Evolutionary conservation across 2,329 filamentous ascomycete genomes (phyloP).

Genomic region (Blastomyces percursus): DNA sequence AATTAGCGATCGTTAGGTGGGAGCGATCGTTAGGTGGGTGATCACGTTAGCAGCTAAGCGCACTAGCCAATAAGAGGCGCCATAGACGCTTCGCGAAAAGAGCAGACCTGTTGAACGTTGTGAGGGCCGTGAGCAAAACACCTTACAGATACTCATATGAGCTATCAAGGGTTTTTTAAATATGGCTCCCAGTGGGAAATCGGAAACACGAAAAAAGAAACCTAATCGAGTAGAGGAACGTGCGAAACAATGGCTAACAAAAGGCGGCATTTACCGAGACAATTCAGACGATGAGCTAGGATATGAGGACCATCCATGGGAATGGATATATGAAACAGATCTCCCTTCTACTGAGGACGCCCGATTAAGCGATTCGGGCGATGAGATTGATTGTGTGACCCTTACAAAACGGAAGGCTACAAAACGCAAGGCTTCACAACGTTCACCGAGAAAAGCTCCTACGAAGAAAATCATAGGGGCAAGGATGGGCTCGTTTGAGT

Average conservation of each 20-base stretch:
- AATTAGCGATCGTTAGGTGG: too few species aligned
- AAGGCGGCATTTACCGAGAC: conserved; percentile 56
- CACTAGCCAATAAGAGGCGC: conserved; percentile 2
- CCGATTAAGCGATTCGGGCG: conserved; percentile 12
- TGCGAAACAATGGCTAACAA: conserved; percentile 43
- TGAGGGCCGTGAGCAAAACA: background rate
- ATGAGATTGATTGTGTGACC: conserved; percentile 3
- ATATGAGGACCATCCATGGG: conserved; percentile 60
- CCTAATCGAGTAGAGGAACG: conserved; percentile 22
- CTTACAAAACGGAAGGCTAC: conserved; percentile 5
- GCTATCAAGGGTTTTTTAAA: background rate
- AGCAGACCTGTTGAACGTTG: background rate
- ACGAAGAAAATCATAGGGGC: conserved; percentile 59
- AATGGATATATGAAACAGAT: conserved; percentile 58
- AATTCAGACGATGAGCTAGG: conserved; percentile 84
- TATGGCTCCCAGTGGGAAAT: conserved; percentile 20
- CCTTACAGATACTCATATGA: background rate
- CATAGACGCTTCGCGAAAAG: conserved; percentile 1
- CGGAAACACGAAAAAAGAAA: conserved; percentile 11
- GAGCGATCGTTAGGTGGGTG: too few species aligned
- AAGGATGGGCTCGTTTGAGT: conserved; percentile 69
- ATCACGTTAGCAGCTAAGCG: background rate
- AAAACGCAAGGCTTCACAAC: conserved; percentile 7
- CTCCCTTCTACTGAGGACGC: conserved; percentile 16
- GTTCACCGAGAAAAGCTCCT: conserved; percentile 21